Percentiles rank a stretch among this genome's conserved stretches.
Conservation (phyloP, 2,329 filamentous ascomycete genomes). For the Curvularia sp. region DNA sequence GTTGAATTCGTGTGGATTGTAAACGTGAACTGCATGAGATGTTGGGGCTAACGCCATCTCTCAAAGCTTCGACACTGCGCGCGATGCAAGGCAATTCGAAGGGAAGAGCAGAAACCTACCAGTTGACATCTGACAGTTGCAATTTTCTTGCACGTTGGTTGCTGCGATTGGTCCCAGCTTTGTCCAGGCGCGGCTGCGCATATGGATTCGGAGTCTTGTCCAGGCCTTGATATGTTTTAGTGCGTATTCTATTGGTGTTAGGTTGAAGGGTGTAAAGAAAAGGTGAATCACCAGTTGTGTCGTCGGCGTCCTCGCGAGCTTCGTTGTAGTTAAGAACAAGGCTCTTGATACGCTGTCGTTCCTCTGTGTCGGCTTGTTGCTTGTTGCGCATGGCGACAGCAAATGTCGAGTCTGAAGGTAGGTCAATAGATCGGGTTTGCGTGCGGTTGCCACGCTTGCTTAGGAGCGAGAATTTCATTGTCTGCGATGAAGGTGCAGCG, state of each 20-base stretch:
- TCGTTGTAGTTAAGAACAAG: conserved; percentile 91
- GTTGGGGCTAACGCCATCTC: conserved; percentile 12
- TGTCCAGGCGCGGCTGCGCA: conserved; percentile 59
- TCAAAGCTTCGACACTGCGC: conserved; percentile 19
- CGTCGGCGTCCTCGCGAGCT: conserved; percentile 78
- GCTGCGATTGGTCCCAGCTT: conserved; percentile 68
- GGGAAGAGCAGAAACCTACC: conserved; percentile 66
- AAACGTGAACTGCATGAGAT: conserved; percentile 8
- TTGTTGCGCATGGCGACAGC: conserved; percentile 95
- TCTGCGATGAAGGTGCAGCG: conserved; percentile 55
- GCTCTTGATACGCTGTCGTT: conserved; percentile 98
- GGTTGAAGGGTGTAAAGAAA: conserved; percentile 52
- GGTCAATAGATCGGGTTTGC: conserved; percentile 90
- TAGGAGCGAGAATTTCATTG: conserved; percentile 96
- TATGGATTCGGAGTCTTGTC: conserved; percentile 54
- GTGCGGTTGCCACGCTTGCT: conserved; percentile 96
- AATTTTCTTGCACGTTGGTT: conserved; percentile 87
- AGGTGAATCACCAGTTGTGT: conserved; percentile 68
- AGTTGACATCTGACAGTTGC: conserved; percentile 96
- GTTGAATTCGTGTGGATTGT: conserved; percentile 22
- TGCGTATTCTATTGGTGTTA: conserved; percentile 59
- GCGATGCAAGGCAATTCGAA: conserved; percentile 18
- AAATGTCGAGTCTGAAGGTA: conserved; percentile 90
- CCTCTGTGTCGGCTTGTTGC: conserved; percentile 92
- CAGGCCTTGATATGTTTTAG: conserved; percentile 48